Evolutionary conservation across 768 basidiomycete species (phyloP).

Genomic region (Tricholoma bakamatsutake): DNA sequence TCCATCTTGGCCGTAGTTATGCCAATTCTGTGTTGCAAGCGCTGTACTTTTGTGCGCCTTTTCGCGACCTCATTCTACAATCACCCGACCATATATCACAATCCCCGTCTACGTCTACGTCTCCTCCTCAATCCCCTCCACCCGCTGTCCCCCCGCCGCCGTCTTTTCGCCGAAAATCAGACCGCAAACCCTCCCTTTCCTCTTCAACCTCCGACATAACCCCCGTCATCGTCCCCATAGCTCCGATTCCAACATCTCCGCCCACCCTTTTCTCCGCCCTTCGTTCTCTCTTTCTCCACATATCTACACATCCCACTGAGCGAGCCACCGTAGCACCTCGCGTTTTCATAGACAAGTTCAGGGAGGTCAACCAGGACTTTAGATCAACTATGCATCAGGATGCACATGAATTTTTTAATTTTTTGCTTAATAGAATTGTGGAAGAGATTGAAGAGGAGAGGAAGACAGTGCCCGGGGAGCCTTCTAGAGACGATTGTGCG

Average conservation of each 20-base stretch:
- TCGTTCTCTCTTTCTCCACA: slow-evolving; percentile 82
- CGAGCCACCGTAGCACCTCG: slow-evolving; percentile 86
- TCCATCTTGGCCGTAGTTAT: slow-evolving; percentile 69
- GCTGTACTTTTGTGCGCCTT: slow-evolving; percentile 91
- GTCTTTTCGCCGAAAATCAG: slow-evolving; percentile 49
- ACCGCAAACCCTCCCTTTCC: slow-evolving; percentile 39
- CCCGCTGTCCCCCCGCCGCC: slow-evolving; percentile 23
- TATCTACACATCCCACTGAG: slow-evolving; percentile 71
- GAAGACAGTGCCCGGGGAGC: slow-evolving; percentile 31
- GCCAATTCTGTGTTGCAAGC: slow-evolving; percentile 98
- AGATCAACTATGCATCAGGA: slow-evolving; percentile 93
- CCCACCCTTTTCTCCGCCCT: slow-evolving; percentile 87
- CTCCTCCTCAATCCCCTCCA: slow-evolving; percentile 15
- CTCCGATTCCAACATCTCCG: slow-evolving; percentile 52
- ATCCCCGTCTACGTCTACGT: not conserved
- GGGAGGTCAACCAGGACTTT: slow-evolving; percentile 88
- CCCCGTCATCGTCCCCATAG: slow-evolving; percentile 26
- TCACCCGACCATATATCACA: slow-evolving; percentile 42
- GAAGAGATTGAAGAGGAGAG: slow-evolving; percentile 84
- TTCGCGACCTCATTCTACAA: slow-evolving; percentile 85
- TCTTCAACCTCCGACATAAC: slow-evolving; percentile 20
- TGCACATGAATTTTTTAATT: slow-evolving; percentile 97
- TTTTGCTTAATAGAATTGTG: slow-evolving; percentile 85
- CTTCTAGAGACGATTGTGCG: slow-evolving; percentile 63
- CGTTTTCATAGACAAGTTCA: slow-evolving; percentile 90